Conservation (phyloP, 176 grass and related monocot species). For the Puya raimondii region DNA sequence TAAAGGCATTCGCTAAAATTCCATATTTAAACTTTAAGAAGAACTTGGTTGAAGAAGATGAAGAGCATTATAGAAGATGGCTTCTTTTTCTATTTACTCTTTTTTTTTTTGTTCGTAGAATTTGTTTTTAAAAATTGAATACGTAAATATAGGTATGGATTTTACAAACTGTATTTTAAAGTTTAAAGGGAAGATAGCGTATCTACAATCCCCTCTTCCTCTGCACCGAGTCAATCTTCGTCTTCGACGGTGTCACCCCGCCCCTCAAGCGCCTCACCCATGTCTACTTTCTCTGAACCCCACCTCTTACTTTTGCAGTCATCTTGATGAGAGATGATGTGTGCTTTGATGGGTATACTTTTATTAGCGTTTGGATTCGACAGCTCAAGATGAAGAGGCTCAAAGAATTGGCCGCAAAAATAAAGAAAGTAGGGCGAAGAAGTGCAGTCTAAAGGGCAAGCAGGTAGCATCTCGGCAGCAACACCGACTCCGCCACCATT, state of each 20-base stretch:
- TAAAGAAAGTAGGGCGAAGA: slow-evolving; percentile 51
- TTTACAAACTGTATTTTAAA: too few species aligned
- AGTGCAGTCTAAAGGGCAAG: slow-evolving; percentile 37
- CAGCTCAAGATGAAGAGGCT: slow-evolving; percentile 86
- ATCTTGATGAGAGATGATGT: too few species aligned
- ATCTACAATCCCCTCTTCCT: slow-evolving; percentile 95
- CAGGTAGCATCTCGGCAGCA: slow-evolving; percentile 10
- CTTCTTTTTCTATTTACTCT: too few species aligned
- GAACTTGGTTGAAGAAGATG: too few species aligned
- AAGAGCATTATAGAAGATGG: too few species aligned
- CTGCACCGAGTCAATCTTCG: slow-evolving; percentile 67
- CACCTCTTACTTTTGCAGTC: too few species aligned
- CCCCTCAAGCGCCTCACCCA: slow-evolving; percentile 72
- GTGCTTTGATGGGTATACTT: background rate
- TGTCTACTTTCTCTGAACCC: slow-evolving; percentile 13
- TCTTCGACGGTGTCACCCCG: slow-evolving; percentile 79
- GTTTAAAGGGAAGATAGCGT: background rate
- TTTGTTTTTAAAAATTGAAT: too few species aligned
- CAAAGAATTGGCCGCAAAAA: slow-evolving; percentile 74
- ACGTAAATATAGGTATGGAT: too few species aligned
- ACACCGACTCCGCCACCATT: too few species aligned
- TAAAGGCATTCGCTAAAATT: too few species aligned
- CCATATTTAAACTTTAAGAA: too few species aligned
- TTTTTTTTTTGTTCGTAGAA: too few species aligned
- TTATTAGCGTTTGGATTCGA: background rate